Conservation (phyloP, 2,329 filamentous ascomycete species). For the Helminthosporium solani region DNA sequence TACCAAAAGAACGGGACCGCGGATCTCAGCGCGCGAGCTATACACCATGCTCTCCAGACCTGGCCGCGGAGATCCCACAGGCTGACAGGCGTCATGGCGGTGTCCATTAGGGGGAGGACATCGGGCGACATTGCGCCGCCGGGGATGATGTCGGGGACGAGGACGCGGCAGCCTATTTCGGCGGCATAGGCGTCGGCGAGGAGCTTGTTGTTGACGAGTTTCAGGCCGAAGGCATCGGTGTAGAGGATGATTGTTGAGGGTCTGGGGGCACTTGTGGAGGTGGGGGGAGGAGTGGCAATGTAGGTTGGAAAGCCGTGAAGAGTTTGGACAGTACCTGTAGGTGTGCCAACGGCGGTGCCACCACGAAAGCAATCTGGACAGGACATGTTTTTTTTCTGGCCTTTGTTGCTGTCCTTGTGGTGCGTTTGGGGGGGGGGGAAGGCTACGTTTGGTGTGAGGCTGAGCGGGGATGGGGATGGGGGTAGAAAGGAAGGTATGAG, state of each 20-base stretch:
- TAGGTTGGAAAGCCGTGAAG: slow-evolving; percentile 21
- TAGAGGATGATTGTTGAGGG: slow-evolving; percentile 23
- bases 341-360: slow-evolving; percentile 15
- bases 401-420: not conserved
- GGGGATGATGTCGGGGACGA: slow-evolving; percentile 27
- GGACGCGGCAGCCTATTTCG: slow-evolving; percentile 15
- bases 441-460: no score
- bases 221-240: slow-evolving; percentile 28
- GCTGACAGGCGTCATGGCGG: slow-evolving; percentile 2
- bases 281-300: slow-evolving; percentile 11
- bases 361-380: slow-evolving; percentile 29
- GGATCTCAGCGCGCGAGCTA: slow-evolving; percentile 3
- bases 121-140: slow-evolving; percentile 14
- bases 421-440: no score
- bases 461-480: no score
- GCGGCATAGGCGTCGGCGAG: slow-evolving; percentile 25
- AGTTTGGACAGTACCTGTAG: slow-evolving; percentile 8
- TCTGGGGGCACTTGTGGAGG: not conserved
- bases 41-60: not conserved
- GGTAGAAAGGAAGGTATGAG: no score
- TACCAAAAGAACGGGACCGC: slow-evolving; percentile 14
- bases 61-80: slow-evolving; percentile 2
- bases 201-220: slow-evolving; percentile 25
- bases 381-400: slow-evolving; percentile 16
- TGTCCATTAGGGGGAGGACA: slow-evolving; percentile 15